Conservation (phyloP, 768 basidiomycete species). For the Hydnum rufescens region DNA sequence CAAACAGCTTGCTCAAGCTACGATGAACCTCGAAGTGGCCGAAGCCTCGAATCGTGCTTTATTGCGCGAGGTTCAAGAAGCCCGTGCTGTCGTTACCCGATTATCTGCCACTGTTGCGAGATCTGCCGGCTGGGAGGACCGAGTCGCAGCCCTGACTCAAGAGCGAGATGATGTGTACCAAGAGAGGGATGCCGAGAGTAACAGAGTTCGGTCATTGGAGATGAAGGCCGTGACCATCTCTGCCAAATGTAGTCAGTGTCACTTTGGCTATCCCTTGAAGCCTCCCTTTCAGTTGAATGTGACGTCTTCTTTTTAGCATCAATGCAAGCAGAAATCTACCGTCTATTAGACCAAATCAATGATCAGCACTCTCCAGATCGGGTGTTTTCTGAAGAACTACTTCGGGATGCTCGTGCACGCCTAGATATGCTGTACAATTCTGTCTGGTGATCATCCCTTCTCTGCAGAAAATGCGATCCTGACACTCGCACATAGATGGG, state of each 20-base stretch:
- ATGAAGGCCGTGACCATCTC: too few species aligned
- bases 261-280: too few species aligned
- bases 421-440: conserved; percentile 40
- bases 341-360: conserved; percentile 43
- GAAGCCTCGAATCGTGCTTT: conserved; percentile 60
- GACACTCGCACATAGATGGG: conserved; percentile 4
- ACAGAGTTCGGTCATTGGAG: conserved; percentile 50
- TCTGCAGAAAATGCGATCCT: conserved; percentile 10
- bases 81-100: too few species aligned
- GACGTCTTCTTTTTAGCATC: conserved; percentile 30
- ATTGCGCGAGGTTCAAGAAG: too few species aligned
- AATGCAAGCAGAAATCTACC: conserved; percentile 43
- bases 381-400: conserved; percentile 44
- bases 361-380: conserved; percentile 36
- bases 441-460: conserved; percentile 21
- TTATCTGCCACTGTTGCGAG: too few species aligned
- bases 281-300: conserved; percentile 1
- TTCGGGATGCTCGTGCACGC: conserved; percentile 43
- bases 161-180: too few species aligned
- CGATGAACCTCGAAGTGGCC: conserved; percentile 61
- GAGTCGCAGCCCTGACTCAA: too few species aligned
- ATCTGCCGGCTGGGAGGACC: too few species aligned
- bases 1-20: conserved; percentile 58
- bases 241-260: too few species aligned
- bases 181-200: conserved; percentile 52